Conservation (phyloP, 1,284 basidiomycete species). For the Ganoderma resinaceum region DNA sequence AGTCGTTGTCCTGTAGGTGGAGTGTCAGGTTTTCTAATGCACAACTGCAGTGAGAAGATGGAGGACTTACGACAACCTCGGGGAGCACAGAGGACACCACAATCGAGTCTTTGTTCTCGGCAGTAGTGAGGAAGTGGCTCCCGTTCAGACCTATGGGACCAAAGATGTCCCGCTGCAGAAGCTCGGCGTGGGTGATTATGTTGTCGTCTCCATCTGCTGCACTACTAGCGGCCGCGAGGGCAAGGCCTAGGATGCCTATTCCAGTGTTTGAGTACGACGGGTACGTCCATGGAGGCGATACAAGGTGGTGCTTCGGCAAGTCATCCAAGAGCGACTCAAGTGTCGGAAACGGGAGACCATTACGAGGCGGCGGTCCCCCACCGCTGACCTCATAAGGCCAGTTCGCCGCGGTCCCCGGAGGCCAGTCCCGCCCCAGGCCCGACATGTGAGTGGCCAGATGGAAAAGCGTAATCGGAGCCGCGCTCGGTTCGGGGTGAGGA, state of each 20-base stretch:
- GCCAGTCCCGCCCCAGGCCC: slow-evolving; percentile 55
- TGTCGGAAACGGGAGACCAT: slow-evolving; percentile 40
- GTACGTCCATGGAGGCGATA: slow-evolving; percentile 49
- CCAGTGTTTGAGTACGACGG: slow-evolving; percentile 60
- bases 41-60: accelerated
- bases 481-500: slow-evolving; percentile 3
- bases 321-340: slow-evolving; percentile 43
- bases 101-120: slow-evolving; percentile 28
- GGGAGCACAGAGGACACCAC: slow-evolving; percentile 31
- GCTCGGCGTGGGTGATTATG: slow-evolving; percentile 46
- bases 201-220: slow-evolving; percentile 33
- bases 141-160: slow-evolving; percentile 33
- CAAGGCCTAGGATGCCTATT: slow-evolving; percentile 47
- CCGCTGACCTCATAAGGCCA: slow-evolving; percentile 47
- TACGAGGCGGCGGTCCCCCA: slow-evolving; percentile 37
- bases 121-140: slow-evolving; percentile 32
- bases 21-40: not conserved
- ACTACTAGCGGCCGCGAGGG: slow-evolving; percentile 50
- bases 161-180: slow-evolving; percentile 49
- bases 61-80: slow-evolving; percentile 29
- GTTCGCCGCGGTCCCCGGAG: slow-evolving; percentile 43
- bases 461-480: slow-evolving; percentile 50
- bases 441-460: slow-evolving; percentile 55
- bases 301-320: slow-evolving; percentile 45
- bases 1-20: slow-evolving; percentile 47